Conservation (phyloP, 306 rosid species). For the Cicer arietinum region DNA sequence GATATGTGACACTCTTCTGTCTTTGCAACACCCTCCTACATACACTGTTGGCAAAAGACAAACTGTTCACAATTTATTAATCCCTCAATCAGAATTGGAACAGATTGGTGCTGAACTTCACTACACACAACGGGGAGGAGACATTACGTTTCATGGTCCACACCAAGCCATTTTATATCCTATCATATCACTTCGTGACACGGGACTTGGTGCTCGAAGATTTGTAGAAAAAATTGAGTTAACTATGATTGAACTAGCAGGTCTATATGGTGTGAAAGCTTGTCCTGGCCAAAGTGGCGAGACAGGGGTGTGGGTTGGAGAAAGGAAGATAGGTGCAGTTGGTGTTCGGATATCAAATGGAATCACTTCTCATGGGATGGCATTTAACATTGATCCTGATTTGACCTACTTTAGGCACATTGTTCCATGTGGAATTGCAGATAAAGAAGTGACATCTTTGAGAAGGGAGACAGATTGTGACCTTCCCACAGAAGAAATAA, state of each 20-base stretch:
- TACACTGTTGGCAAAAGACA: conserved; percentile 84
- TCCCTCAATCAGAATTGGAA: conserved; percentile 67
- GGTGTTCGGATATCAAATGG: conserved; percentile 84
- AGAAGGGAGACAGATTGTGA: conserved; percentile 61
- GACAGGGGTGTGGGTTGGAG: conserved; percentile 92
- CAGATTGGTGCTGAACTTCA: conserved; percentile 77
- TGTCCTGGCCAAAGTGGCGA: conserved; percentile 62
- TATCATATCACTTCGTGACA: conserved; percentile 69
- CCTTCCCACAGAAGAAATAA: conserved; percentile 67
- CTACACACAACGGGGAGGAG: conserved; percentile 86
- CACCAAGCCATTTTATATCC: conserved; percentile 86
- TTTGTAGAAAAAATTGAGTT: conserved; percentile 84
- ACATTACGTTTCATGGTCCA: conserved; percentile 92
- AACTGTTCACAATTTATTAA: conserved; percentile 78
- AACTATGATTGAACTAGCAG: conserved; percentile 77
- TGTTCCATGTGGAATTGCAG: conserved; percentile 84
- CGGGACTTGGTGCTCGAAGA: conserved; percentile 76
- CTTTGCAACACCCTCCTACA: conserved; percentile 65
- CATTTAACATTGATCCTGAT: conserved; percentile 90
- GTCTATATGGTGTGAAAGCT: conserved; percentile 77
- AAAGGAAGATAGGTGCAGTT: conserved; percentile 87
- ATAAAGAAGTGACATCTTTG: conserved; percentile 87
- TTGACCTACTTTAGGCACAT: conserved; percentile 75
- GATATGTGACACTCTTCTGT: conserved; percentile 28
- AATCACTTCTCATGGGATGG: conserved; percentile 86